A percentile compares a stretch with the other conserved stretches of the same genome.
phyloP scores from a whole-genome alignment of 202 grass and related monocot genomes.

The Saccharum hybrid region DNA sequence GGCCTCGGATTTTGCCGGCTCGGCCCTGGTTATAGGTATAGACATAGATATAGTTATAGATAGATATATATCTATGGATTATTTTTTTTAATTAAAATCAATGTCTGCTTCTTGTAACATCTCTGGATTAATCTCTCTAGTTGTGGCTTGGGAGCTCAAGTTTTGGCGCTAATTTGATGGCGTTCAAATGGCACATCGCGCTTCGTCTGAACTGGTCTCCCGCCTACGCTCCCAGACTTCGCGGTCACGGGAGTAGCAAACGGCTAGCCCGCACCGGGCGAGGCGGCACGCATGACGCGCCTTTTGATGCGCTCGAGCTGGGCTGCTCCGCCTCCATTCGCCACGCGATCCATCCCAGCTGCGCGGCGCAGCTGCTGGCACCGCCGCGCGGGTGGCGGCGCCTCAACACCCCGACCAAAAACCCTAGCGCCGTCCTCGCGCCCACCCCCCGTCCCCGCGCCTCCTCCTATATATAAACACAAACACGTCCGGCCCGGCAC shows the following conservation, averaged over 20 bases:
- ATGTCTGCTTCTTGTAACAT: too few species aligned
- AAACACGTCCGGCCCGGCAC: not conserved
- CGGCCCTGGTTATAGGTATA: too few species aligned
- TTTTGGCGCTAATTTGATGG: not conserved
- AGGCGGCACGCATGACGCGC: not conserved
- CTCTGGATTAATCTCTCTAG: too few species aligned
- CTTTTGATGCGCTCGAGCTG: not conserved
- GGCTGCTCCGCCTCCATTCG: not conserved
- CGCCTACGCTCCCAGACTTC: too few species aligned
- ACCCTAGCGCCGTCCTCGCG: conserved; percentile 30
- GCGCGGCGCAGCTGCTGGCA: not conserved
- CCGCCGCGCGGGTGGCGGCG: not conserved
- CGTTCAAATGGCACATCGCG: not conserved
- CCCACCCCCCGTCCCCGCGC: too few species aligned
- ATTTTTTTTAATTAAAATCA: too few species aligned
- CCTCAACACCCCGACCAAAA: conserved; percentile 29
- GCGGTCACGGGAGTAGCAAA: not conserved
- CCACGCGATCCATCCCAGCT: not conserved
- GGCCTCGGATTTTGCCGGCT: too few species aligned
- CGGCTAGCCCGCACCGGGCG: not conserved
- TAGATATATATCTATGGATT: too few species aligned
- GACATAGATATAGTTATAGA: too few species aligned
- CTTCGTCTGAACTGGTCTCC: not conserved
- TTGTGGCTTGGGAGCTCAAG: too few species aligned
- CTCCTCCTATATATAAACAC: conserved; percentile 19